These are phyloP conservation scores for Sporothrix protearum DNA, from an alignment of 2,329 filamentous ascomycete genomes.

Conservation along the genomic window DNA sequence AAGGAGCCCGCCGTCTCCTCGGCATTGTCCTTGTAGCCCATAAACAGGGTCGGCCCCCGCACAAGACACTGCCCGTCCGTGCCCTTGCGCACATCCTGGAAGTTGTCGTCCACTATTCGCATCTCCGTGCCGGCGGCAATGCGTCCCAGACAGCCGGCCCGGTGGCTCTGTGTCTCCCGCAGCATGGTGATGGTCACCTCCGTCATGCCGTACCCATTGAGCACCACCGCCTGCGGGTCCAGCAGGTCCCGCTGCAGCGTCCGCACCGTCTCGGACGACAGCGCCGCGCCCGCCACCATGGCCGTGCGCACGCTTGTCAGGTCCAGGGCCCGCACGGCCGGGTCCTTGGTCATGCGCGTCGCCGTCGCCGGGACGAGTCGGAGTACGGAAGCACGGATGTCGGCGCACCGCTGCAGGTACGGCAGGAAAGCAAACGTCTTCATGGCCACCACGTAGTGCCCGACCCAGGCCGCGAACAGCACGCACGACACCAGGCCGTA, in stretches of 20 bases:
- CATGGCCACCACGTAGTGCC: conserved; percentile 62
- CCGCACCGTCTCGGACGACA: conserved; percentile 52
- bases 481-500: conserved; percentile 47
- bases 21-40: conserved; percentile 70
- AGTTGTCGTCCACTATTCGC: conserved; percentile 54
- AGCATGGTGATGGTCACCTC: conserved; percentile 66
- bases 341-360: conserved; percentile 69
- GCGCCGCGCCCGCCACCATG: conserved; percentile 65
- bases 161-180: conserved; percentile 40
- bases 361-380: conserved; percentile 71
- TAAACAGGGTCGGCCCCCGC: conserved; percentile 67
- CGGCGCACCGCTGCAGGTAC: conserved; percentile 65
- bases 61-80: conserved; percentile 58
- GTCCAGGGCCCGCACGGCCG: conserved; percentile 61
- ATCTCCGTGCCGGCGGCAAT: conserved; percentile 47
- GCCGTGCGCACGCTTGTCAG: conserved; percentile 60
- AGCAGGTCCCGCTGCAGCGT: conserved; percentile 49
- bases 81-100: conserved; percentile 47
- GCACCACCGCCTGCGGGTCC: conserved; percentile 47
- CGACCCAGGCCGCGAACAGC: conserved; percentile 38
- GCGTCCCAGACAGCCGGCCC: conserved; percentile 46
- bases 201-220: conserved; percentile 84
- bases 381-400: conserved; percentile 63
- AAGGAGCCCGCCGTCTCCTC: conserved; percentile 61
- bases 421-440: conserved; percentile 68